Evolutionary conservation across 176 grass and related monocot genomes (phyloP), one percentile per base, ranked within the genome.

Genomic region (Areca catechu): DNA sequence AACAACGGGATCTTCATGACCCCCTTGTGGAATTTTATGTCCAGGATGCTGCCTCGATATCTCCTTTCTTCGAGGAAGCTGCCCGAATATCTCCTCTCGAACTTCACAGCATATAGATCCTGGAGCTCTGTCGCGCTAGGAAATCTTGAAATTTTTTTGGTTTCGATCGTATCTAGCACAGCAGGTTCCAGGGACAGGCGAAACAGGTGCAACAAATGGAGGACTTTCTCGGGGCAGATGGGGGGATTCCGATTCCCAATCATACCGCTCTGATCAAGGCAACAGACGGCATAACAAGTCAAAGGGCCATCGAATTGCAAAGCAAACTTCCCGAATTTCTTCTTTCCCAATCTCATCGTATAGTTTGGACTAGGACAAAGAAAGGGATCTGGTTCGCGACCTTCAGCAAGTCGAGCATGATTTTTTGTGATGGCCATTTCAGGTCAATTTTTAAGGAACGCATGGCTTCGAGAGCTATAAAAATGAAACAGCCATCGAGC

Each of bases 371-470:
- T 29, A 85, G 29, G 54, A 68, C 63, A 1, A 60, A 18, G 54
- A 80, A 85, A 16, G 83, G 83, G 0, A 85, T 28, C 73, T 85
- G 83, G 63, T 85, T 85, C 68, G 80, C 83, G 17, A 85, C 73
- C 49, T 77, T 54, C 0, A 86, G 73, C 54, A 86, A 50, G 69
- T 86, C 77, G 0, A 86, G 54, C 72, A 80, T 86, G 77, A 80
- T 76, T 43, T 73, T 63, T 18, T 80, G 65, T 4, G 77, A 73
- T 22, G 73, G 75, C 71, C 79, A 72, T 51, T 57, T 20, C 27
- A 5, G 27, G 5, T 28, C 4, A 5, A 28, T 1, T 5, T 0
- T 5, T 49, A 75, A 65, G 49, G 55, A 0, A 30, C 53, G 71
- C 61, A 62, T 75, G 12, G 79, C 66, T 61, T 74, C 50, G 48